Evolutionary conservation across 176 grass and related monocot genomes (phyloP).

Genomic region (Phoenix roebelenii): DNA sequence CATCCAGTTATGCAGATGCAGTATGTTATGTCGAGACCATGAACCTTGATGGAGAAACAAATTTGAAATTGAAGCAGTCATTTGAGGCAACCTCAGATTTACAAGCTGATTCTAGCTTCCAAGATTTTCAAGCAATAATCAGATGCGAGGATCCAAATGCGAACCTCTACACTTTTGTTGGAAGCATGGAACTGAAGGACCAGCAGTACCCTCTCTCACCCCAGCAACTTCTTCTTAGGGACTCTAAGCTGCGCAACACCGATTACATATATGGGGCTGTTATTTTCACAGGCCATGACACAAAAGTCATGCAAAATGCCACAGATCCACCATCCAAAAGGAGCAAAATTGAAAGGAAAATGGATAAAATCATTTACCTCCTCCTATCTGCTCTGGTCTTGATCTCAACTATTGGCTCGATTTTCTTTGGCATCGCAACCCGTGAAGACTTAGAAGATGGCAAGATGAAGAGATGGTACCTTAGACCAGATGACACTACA

Average conservation of each 20-base stretch:
- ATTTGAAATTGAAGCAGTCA: constrained; percentile 87
- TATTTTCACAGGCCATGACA: constrained; percentile 80
- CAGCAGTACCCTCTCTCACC: constrained; percentile 43
- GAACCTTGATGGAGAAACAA: constrained; percentile 96
- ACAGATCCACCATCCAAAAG: constrained; percentile 68
- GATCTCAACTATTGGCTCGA: constrained; percentile 46
- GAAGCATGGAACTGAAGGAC: constrained; percentile 44
- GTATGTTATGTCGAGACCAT: constrained; percentile 94
- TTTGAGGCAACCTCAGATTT: constrained; percentile 37
- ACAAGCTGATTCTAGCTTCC: constrained; percentile 34
- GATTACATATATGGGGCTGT: constrained; percentile 67
- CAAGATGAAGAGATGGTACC: constrained; percentile 74
- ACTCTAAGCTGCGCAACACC: constrained; percentile 85
- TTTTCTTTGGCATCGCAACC: constrained; percentile 63
- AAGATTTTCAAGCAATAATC: constrained; percentile 21
- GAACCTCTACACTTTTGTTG: constrained; percentile 71
- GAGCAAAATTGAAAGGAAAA: constrained; percentile 71
- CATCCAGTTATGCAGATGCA: constrained; percentile 77
- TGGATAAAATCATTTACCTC: constrained; percentile 78
- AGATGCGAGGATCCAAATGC: constrained; percentile 86
- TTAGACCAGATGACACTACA: constrained; percentile 51
- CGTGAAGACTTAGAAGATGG: constrained; percentile 32
- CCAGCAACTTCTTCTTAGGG: constrained; percentile 85
- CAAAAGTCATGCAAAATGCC: constrained; percentile 96
- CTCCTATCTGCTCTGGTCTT: constrained; percentile 44